These are phyloP conservation scores for Apiotrichum veenhuisii DNA, from an alignment of 1,284 basidiomycete genomes.

Conservation along the genomic window DNA sequence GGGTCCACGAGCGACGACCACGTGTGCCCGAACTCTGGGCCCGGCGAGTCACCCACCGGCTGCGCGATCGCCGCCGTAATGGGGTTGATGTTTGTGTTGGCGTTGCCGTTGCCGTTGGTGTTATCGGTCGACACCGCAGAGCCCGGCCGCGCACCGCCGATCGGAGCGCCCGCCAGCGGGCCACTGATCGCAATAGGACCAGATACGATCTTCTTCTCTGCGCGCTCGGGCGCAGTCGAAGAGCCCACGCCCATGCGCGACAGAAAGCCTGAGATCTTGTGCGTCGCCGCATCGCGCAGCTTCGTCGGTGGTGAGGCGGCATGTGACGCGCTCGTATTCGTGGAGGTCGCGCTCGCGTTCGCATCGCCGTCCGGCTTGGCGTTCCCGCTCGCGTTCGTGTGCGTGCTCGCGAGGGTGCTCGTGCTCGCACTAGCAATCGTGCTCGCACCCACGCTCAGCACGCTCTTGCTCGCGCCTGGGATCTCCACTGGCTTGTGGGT, in stretches of 20 bases:
- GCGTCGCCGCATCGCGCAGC: neutral
- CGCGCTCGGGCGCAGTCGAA: too few relatives aligned
- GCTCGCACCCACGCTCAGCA: too few relatives aligned
- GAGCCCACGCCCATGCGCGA: slow-evolving; percentile 7
- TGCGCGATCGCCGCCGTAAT: too few relatives aligned
- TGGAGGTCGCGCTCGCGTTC: too few relatives aligned
- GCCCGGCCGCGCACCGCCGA: neutral
- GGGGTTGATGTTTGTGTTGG: too few relatives aligned
- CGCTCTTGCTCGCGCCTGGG: too few relatives aligned
- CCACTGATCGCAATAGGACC: slow-evolving; percentile 1
- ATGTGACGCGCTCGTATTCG: too few relatives aligned
- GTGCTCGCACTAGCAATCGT: too few relatives aligned
- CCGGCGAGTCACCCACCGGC: neutral
- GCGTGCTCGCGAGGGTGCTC: too few relatives aligned
- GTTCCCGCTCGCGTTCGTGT: neutral
- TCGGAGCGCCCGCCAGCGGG: slow-evolving; percentile 6
- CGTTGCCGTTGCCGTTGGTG: too few relatives aligned
- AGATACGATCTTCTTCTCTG: neutral
- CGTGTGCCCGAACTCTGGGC: slow-evolving; percentile 56
- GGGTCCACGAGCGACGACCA: slow-evolving; percentile 88
- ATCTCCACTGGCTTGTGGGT: too few relatives aligned
- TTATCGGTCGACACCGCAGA: neutral
- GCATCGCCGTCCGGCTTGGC: neutral
- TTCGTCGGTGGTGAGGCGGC: neutral
- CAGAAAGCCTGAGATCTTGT: slow-evolving; percentile 31